Base-by-base conservation (phyloP, 2,329 filamentous ascomycete genomes). In the Neocatenulostroma microsporum region DNA sequence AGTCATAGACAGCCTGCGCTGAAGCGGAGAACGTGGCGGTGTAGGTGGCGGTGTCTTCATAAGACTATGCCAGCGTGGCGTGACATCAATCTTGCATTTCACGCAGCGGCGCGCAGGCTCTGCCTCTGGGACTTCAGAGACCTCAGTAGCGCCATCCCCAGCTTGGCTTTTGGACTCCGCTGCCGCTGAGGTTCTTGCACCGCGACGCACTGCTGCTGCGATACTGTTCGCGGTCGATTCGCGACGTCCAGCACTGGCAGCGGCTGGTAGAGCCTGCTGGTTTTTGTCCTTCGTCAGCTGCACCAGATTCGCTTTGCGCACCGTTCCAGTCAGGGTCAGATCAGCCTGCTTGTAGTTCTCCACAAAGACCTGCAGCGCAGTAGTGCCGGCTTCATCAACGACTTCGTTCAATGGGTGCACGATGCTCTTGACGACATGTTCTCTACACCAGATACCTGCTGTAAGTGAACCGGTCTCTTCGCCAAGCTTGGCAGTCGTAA, bases 261-360 rank as follows among this genome's bases (percentile, higher is more conserved):
- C 40, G 5, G 48, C 39, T 12, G 46, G 28, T 17, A 50, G 32
- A 30, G 60, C 55, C 12, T 55, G 54, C 35, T 58, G 62, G 15
- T 62, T 58, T 31, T 60, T 57, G 17, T 64, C 64, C 56, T 80
- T 84, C 10, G 74, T 73, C 19, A 72, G 39, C 76, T 77, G 54
- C 81, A 74, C 55, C 27, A 91, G 73, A 41, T 85, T 91, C 15
- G 91, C 89, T 62, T 94, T 95, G 37, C 91, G 82, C 15, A 91
- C 85, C 13, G 89, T 95, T 19, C 91, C 91, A 2, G 88, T 95
- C 50, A 95, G 67, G 3, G 84, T 78, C 26, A 89, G 73, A 57
- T 98, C 91, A 7, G 91, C 89, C 62, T 96, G 89, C 62, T 98
- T 98, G 68, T 86, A 95, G 40, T 81, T 87, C 48, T 82, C 81